Evolutionary conservation across 805 yeast genomes (phyloP).

Genomic region (Nematodospora valgi): DNA sequence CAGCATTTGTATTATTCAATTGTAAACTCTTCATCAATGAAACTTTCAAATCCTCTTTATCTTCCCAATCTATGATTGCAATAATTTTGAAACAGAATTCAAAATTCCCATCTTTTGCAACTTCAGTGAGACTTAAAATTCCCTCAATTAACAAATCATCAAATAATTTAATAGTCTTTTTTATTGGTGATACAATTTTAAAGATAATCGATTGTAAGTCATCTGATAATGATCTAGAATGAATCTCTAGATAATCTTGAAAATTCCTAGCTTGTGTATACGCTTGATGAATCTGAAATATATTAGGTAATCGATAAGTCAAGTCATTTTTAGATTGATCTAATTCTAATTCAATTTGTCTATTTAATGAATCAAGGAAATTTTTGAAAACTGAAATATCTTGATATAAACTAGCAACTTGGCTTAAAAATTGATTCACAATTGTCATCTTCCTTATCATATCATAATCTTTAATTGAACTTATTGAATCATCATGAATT

Average conservation of each 20-base stretch:
- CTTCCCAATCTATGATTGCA: conserved; percentile 78
- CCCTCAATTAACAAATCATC: conserved; percentile 61
- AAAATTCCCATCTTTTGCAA: conserved; percentile 63
- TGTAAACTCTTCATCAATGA: conserved; percentile 28
- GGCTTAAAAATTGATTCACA: conserved; percentile 68
- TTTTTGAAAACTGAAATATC: conserved; percentile 57
- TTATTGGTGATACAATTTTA: conserved; percentile 52
- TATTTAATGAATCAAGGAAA: conserved; percentile 48
- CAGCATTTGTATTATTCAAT: conserved; percentile 15
- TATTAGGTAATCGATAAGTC: conserved; percentile 46
- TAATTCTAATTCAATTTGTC: conserved; percentile 46
- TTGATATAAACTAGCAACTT: conserved; percentile 61
- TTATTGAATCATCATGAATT: conserved; percentile 53
- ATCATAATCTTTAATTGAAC: conserved; percentile 63
- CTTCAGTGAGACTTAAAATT: conserved; percentile 69
- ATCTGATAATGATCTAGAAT: conserved; percentile 46
- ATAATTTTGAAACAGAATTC: conserved; percentile 68
- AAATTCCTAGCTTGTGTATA: conserved; percentile 73
- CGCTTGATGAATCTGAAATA: conserved; percentile 66
- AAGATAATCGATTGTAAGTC: conserved; percentile 68
- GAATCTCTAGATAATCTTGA: conserved; percentile 64
- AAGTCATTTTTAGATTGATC: conserved; percentile 32
- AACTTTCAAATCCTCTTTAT: conserved; percentile 65
- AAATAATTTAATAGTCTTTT: conserved; percentile 51
- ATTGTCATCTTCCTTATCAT: conserved; percentile 64